phyloP scores from a whole-genome alignment of 805 yeast species.

The Candida cerambycidarum region DNA sequence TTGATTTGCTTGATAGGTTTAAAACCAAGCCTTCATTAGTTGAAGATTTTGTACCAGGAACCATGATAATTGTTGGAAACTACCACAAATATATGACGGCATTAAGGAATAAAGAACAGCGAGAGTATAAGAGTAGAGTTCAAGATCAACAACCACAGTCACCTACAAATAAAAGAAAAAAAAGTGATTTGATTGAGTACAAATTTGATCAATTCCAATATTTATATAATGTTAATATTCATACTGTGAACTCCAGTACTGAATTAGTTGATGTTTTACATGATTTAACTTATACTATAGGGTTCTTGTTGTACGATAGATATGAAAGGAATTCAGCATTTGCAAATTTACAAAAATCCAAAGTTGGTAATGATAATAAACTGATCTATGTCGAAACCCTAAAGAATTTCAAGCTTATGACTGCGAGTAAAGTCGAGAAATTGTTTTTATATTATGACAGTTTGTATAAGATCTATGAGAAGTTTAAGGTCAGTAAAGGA shows the following conservation, averaged over 20 bases:
- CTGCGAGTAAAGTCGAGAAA: conserved; percentile 49
- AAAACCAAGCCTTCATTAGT: not conserved
- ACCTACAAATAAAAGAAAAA: conserved; percentile 1
- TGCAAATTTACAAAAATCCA: conserved; percentile 54
- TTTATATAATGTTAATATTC: conserved; percentile 47
- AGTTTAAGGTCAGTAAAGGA: conserved; percentile 28
- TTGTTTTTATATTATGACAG: conserved; percentile 42
- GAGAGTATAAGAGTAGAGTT: conserved; percentile 7
- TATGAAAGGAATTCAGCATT: conserved; percentile 52
- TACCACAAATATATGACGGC: conserved; percentile 40
- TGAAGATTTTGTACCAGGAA: conserved; percentile 1
- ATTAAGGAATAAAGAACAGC: conserved; percentile 20
- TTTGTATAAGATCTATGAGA: conserved; percentile 30
- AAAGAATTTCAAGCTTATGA: conserved; percentile 58
- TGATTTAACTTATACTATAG: conserved; percentile 57
- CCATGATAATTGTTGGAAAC: conserved; percentile 3
- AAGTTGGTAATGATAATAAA: conserved; percentile 50
- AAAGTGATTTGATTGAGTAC: conserved; percentile 35
- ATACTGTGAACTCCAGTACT: conserved; percentile 45
- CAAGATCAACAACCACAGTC: conserved; percentile 1
- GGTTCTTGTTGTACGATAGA: conserved; percentile 54
- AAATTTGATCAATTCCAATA: conserved; percentile 33
- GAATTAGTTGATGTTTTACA: conserved; percentile 55
- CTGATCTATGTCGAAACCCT: conserved; percentile 52
- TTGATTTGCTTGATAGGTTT: conserved; percentile 1